Percentiles rank a stretch among this genome's conserved stretches.
Conservation (phyloP, 129 eudicot genomes). For the Heracleum sosnowskyi region DNA sequence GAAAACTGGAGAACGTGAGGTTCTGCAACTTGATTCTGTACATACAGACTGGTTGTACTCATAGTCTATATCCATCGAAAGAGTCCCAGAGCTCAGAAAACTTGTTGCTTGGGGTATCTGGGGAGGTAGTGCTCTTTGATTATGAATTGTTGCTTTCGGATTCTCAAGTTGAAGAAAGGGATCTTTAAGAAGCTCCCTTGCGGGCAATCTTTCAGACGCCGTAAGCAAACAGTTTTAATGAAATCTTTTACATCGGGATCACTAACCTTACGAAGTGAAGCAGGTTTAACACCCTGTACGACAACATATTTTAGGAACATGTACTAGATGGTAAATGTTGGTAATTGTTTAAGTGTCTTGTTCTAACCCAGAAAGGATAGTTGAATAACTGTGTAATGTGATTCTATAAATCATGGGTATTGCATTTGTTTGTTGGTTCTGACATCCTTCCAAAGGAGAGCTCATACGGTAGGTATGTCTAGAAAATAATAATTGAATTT, state of each 20-base stretch:
- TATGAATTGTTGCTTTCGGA: conserved; percentile 18
- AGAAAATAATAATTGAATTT: too few species aligned
- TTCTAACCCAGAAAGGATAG: too few species aligned
- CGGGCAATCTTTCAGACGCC: conserved; percentile 58
- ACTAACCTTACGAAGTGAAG: conserved; percentile 56
- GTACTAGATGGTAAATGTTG: too few species aligned
- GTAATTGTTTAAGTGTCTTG: too few species aligned
- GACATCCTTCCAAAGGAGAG: too few species aligned
- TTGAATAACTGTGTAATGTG: too few species aligned
- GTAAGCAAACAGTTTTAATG: conserved; percentile 73
- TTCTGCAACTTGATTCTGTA: conserved; percentile 25
- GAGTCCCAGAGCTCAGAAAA: conserved; percentile 18
- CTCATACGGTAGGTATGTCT: too few species aligned
- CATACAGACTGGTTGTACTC: conserved; percentile 28
- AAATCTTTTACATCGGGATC: conserved; percentile 54
- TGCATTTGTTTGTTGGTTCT: too few species aligned
- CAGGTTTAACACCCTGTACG: conserved; percentile 72
- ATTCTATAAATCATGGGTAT: too few species aligned
- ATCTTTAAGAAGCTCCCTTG: conserved; percentile 63
- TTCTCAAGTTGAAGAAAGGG: conserved; percentile 47
- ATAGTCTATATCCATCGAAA: conserved; percentile 42
- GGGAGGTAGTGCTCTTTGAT: conserved; percentile 12
- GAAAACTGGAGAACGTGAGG: conserved; percentile 19
- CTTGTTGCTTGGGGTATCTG: conserved; percentile 25
- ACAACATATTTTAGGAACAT: background rate